phyloP scores from a whole-genome alignment of 176 grass and related monocot species.

The Phyllostachys edulis region DNA sequence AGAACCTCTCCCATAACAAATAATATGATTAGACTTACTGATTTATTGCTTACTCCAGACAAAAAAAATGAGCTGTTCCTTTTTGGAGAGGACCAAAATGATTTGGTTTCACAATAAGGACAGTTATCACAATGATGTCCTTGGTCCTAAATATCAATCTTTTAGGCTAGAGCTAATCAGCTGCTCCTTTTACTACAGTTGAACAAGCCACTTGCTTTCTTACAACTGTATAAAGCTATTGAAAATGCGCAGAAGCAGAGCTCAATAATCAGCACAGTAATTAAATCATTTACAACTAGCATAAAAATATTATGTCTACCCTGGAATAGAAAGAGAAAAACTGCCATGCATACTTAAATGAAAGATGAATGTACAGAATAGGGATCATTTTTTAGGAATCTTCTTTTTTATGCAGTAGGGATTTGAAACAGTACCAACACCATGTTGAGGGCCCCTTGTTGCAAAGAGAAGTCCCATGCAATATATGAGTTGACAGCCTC shows the following conservation, averaged over 20 bases:
- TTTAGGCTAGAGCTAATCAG: not conserved
- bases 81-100: not conserved
- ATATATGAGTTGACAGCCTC: conserved; percentile 96
- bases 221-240: not conserved
- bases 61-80: conserved; percentile 13
- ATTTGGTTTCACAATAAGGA: not conserved
- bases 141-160: not conserved
- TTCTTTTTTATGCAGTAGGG: conserved; percentile 3
- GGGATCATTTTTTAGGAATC: not conserved
- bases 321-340: not conserved
- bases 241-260: not conserved
- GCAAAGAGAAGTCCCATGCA: conserved; percentile 95
- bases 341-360: not conserved
- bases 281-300: conserved; percentile 10
- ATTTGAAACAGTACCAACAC: conserved; percentile 46
- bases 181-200: not conserved
- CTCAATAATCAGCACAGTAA: not conserved
- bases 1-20: not conserved
- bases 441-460: conserved; percentile 83
- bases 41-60: not conserved
- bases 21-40: not conserved
- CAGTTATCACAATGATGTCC: not conserved
- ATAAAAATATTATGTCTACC: conserved; percentile 2
- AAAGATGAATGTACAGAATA: not conserved
- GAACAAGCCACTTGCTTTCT: not conserved